A percentile compares a stretch with the other conserved stretches of the same genome.
These are phyloP conservation scores for Insectozyma bohioensis DNA, from an alignment of 1,139 yeast genomes.

Conservation along the genomic window DNA sequence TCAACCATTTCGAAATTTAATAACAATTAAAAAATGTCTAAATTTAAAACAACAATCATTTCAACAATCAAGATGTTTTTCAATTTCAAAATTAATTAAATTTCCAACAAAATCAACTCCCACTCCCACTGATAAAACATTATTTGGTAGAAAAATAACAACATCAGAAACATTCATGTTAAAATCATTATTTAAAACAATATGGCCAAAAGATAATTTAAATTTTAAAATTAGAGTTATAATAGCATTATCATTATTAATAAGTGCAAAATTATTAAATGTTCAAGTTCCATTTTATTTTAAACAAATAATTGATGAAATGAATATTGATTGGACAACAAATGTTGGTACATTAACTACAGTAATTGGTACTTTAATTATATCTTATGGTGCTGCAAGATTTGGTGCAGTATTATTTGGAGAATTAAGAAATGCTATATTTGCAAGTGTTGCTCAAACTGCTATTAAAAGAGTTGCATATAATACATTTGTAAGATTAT, in stretches of 20 bases:
- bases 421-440: slow-evolving; percentile 89
- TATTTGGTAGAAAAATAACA: slow-evolving; percentile 26
- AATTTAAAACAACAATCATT: no score
- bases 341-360: slow-evolving; percentile 61
- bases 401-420: slow-evolving; percentile 95
- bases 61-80: not conserved
- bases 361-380: slow-evolving; percentile 68
- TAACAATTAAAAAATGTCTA: not conserved
- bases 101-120: slow-evolving; percentile 1
- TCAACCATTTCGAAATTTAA: no score
- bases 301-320: slow-evolving; percentile 83
- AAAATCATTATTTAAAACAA: slow-evolving; percentile 63
- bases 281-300: slow-evolving; percentile 96
- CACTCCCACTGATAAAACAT: slow-evolving; percentile 8
- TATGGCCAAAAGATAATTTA: slow-evolving; percentile 85
- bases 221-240: slow-evolving; percentile 75
- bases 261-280: slow-evolving; percentile 80
- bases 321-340: slow-evolving; percentile 86
- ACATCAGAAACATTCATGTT: slow-evolving; percentile 63
- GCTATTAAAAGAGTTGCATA: slow-evolving; percentile 91
- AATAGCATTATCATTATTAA: slow-evolving; percentile 67
- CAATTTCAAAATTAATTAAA: not conserved
- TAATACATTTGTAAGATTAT: slow-evolving; percentile 79
- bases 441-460: slow-evolving; percentile 92
- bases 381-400: slow-evolving; percentile 92